A percentile compares a stretch with the other conserved stretches of the same genome.
These are phyloP conservation scores for Populus tomentosa DNA, from an alignment of 441 rosid genomes.

Conservation along the genomic window DNA sequence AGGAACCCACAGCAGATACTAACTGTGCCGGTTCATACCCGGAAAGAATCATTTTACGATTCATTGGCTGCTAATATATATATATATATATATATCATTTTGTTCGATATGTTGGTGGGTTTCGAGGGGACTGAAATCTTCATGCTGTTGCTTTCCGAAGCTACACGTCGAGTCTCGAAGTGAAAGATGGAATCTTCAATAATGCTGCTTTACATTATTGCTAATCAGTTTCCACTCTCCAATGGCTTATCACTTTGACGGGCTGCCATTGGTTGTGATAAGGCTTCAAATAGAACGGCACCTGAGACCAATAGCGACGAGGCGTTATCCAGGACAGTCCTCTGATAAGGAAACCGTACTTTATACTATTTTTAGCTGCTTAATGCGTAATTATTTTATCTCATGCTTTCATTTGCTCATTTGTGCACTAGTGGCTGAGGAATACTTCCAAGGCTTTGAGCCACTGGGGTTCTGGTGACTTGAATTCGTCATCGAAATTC, in stretches of 20 bases:
- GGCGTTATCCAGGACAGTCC: not conserved
- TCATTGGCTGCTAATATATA: not conserved
- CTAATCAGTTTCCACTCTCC: not conserved
- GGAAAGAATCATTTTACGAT: not conserved
- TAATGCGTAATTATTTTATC: not conserved
- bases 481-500: not conserved
- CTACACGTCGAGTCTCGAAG: not conserved
- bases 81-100: not conserved
- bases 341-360: not conserved
- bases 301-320: not conserved
- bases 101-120: not conserved
- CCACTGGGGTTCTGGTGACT: not conserved
- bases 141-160: not conserved
- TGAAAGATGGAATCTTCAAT: conserved; percentile 12
- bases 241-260: conserved; percentile 4
- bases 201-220: conserved; percentile 18
- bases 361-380: not conserved
- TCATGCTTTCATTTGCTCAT: not conserved
- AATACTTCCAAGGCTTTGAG: not conserved
- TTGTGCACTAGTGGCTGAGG: not conserved
- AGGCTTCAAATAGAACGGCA: not conserved
- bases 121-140: not conserved
- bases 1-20: not conserved
- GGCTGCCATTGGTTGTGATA: not conserved
- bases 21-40: not conserved